phyloP scores from a whole-genome alignment of 345 rosid genomes.

The Populus davidiana region DNA sequence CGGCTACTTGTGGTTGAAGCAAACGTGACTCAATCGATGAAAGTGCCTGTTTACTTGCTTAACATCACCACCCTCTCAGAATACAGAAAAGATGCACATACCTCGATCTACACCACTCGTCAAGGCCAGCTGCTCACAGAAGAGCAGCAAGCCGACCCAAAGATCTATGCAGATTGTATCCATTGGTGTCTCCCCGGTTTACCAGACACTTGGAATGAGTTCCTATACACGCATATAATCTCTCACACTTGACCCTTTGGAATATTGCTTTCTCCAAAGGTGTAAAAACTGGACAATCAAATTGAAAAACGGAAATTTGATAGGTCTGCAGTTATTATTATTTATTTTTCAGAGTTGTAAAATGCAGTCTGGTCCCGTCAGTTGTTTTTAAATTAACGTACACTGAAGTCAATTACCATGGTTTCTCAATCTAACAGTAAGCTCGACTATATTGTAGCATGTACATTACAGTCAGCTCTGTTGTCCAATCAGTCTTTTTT shows the following conservation, averaged over 20 bases:
- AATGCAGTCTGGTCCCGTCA: not conserved
- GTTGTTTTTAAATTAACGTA: not conserved
- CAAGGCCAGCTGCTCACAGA: slow-evolving; percentile 20
- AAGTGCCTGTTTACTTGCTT: slow-evolving; percentile 14
- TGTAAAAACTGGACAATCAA: not conserved
- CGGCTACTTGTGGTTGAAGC: not conserved
- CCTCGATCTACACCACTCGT: slow-evolving; percentile 19
- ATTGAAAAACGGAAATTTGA: not conserved
- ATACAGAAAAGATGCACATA: slow-evolving; percentile 33
- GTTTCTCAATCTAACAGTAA: not conserved
- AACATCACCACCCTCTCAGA: slow-evolving; percentile 23
- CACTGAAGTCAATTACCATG: not conserved
- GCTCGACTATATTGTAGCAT: not conserved
- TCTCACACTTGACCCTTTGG: not conserved
- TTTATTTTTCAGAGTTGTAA: not conserved
- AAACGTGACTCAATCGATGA: slow-evolving; percentile 16
- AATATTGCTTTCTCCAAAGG: not conserved
- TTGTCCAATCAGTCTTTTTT: not conserved
- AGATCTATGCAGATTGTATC: slow-evolving; percentile 24
- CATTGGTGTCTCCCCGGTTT: slow-evolving; percentile 33
- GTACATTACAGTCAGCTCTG: not conserved
- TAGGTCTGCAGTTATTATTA: not conserved
- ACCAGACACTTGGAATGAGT: slow-evolving; percentile 31
- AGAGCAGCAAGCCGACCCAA: slow-evolving; percentile 22
- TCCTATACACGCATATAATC: slow-evolving; percentile 19